Evolutionary conservation across 371 early-diverging fungal genomes (phyloP).

Genomic region (Amoeboaphelidium occidentale): DNA sequence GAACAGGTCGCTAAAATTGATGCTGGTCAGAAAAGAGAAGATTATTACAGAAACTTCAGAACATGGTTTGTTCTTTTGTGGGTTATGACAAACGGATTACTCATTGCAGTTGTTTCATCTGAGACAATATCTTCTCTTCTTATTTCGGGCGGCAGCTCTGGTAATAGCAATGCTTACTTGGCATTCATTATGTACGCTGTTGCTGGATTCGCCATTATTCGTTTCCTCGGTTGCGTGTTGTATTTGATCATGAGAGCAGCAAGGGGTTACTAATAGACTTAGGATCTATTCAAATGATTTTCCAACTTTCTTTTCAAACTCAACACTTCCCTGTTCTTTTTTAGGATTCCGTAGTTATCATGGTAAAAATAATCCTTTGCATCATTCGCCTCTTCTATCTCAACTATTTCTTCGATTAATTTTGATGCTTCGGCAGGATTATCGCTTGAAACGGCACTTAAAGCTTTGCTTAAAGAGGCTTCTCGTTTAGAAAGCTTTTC

Average conservation of each 20-base stretch:
- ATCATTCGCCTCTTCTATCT: background rate
- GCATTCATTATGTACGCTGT: background rate
- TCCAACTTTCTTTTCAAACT: too few relatives aligned
- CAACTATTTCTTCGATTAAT: background rate
- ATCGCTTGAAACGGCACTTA: too few relatives aligned
- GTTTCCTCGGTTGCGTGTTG: background rate
- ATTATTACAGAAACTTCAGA: slow-evolving; percentile 59
- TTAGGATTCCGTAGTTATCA: background rate
- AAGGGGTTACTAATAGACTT: too few relatives aligned
- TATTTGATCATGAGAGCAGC: background rate
- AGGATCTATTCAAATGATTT: too few relatives aligned
- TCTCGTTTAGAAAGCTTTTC: too few relatives aligned
- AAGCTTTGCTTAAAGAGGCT: too few relatives aligned
- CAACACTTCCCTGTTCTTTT: background rate
- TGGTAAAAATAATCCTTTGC: background rate
- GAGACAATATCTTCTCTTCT: background rate
- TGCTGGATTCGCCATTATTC: background rate
- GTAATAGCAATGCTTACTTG: background rate
- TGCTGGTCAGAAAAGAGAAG: slow-evolving; percentile 52
- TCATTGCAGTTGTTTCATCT: slow-evolving; percentile 24
- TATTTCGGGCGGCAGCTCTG: background rate
- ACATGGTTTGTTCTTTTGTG: slow-evolving; percentile 52
- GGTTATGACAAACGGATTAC: slow-evolving; percentile 47
- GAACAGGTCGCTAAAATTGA: slow-evolving; percentile 27
- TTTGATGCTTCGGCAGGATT: too few relatives aligned